These are phyloP conservation scores for Penicillium sp. DNA, from an alignment of 2,329 filamentous ascomycete species.

Conservation along the genomic window DNA sequence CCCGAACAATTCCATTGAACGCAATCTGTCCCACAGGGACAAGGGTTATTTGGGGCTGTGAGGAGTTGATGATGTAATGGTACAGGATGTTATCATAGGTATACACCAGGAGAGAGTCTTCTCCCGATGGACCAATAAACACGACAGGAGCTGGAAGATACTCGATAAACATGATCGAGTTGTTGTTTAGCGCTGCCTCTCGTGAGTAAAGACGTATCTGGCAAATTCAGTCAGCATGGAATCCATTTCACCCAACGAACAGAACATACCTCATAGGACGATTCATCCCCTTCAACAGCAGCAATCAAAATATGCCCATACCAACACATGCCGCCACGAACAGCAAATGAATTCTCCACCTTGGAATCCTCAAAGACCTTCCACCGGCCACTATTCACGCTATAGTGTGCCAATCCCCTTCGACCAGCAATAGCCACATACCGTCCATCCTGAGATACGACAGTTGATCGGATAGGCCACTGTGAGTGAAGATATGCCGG, in stretches of 20 bases:
- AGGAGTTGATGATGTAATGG: constrained; percentile 83
- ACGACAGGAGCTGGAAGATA: constrained; percentile 83
- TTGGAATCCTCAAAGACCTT: constrained; percentile 83
- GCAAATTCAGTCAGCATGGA: constrained; percentile 11
- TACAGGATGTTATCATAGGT: constrained; percentile 96
- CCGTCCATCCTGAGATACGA: constrained; percentile 86
- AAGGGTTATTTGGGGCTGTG: constrained; percentile 70
- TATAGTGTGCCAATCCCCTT: constrained; percentile 91
- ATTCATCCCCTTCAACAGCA: constrained; percentile 81
- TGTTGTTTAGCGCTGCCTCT: constrained; percentile 74
- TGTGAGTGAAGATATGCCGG: constrained; percentile 82
- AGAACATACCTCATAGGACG: constrained; percentile 66
- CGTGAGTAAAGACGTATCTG: constrained; percentile 87
- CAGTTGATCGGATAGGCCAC: constrained; percentile 86
- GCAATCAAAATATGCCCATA: constrained; percentile 93
- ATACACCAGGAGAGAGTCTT: constrained; percentile 93
- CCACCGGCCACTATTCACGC: constrained; percentile 90
- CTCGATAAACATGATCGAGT: constrained; percentile 73
- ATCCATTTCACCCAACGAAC: background rate
- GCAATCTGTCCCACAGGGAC: constrained; percentile 97
- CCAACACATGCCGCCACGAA: constrained; percentile 98
- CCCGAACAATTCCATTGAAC: constrained; percentile 93
- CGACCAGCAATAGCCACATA: constrained; percentile 96
- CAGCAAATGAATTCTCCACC: constrained; percentile 85
- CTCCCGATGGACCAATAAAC: constrained; percentile 81